Conservation (phyloP, 2,329 filamentous ascomycete genomes). For the Fusarium sp. region DNA sequence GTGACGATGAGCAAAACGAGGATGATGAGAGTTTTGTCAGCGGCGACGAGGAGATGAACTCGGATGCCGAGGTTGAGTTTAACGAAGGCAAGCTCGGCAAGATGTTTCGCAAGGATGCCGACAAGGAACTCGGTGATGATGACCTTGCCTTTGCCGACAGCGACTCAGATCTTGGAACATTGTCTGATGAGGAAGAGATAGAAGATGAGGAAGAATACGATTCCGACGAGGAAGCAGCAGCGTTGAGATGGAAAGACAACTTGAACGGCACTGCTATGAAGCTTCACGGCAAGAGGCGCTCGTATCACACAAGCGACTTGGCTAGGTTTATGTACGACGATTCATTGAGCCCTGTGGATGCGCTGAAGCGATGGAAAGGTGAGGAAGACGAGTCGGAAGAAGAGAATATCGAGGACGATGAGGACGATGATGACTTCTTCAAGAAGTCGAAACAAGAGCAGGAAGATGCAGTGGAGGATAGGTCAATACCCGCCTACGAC, state of each 20-base stretch:
- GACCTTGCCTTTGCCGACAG: constrained; percentile 95
- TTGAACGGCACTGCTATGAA: constrained; percentile 80
- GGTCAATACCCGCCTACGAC: constrained; percentile 82
- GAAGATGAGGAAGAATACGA: constrained; percentile 66
- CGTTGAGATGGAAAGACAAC: constrained; percentile 88
- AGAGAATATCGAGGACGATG: constrained; percentile 69
- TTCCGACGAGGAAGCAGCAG: constrained; percentile 78
- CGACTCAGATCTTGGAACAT: constrained; percentile 93
- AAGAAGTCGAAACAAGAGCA: constrained; percentile 73
- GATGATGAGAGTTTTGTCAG: constrained; percentile 68
- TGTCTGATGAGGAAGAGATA: constrained; percentile 70
- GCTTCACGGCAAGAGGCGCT: constrained; percentile 76
- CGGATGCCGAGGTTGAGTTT: constrained; percentile 69
- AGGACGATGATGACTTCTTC: constrained; percentile 72
- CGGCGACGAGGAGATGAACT: constrained; percentile 65
- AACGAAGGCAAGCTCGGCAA: constrained; percentile 71
- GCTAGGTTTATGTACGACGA: constrained; percentile 91
- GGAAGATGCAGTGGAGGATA: constrained; percentile 82
- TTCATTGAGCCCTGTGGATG: constrained; percentile 79
- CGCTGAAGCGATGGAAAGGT: constrained; percentile 84
- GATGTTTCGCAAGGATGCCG: constrained; percentile 67
- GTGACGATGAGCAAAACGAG: constrained; percentile 66
- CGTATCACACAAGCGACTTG: constrained; percentile 85
- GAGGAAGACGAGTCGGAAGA: constrained; percentile 68
- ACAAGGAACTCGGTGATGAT: constrained; percentile 69